Evolutionary conservation across 768 basidiomycete genomes (phyloP), one percentile per base, ranked within the genome.

Genomic region (Thelephora ganbajun): DNA sequence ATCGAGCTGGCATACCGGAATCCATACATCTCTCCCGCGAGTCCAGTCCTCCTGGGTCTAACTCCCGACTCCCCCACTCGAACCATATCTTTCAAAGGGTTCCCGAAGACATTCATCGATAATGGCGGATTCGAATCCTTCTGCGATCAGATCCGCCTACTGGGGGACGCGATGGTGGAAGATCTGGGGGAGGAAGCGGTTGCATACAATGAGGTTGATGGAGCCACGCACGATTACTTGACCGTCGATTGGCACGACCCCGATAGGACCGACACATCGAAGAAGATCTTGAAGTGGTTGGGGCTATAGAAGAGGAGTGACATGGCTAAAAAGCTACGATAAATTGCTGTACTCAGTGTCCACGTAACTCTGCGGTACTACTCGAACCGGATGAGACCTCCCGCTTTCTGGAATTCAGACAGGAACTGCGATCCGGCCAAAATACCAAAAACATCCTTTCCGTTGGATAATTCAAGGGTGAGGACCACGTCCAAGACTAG

Each of bases 11-110:
- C 69, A 12, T 64, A 65, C 13, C 57, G 59, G 12, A 78, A 74
- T 53, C 63, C 66, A 30, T 81, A 79, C 51, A 67, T 83, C 30
- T 83, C 80, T 0, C 79, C 80, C 2, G 73, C 72, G 6, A 77
- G 73, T n/a, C 39, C 39, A 1, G 14, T 14, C 5, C 18, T 41
- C 16, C 14, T 41, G 39, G 39, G 39, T 16, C 2, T 41, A 14
- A 5, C 9, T 11, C 53, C 66, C 23, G 56, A 69, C 42, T 63
- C 68, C 1, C 53, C 41, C 12, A 19, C 56, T 6, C 52, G 63
- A 23, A 45, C 54, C 4, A 62, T 70, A 9, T 56, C 63, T 45
- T 83, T 81, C 61, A 66, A 60, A 34, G 71, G 69, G 14, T 83
- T 77, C 60, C 80, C 80, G 2, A 63, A 69, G 18, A 80, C 79